phyloP scores from a whole-genome alignment of 2,329 filamentous ascomycete genomes.

The Phaeoacremonium minimum region DNA sequence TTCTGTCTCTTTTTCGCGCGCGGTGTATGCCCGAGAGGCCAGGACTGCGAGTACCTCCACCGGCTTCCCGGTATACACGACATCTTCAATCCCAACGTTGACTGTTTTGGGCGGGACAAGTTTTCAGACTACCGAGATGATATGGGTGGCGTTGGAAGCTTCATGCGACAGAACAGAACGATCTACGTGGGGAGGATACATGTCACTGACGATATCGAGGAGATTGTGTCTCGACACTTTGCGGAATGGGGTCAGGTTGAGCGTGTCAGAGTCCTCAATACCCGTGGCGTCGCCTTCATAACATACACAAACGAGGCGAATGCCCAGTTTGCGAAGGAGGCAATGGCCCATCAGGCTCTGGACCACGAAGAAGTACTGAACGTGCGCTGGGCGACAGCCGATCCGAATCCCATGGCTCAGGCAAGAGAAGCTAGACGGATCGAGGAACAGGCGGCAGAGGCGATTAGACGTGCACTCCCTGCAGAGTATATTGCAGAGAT shows the following conservation, averaged over 20 bases:
- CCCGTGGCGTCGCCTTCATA: conserved; percentile 87
- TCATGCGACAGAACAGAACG: conserved; percentile 90
- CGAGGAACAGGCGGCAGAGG: conserved; percentile 95
- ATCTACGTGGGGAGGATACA: conserved; percentile 92
- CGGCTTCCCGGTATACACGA: conserved; percentile 82
- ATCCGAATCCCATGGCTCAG: conserved; percentile 92
- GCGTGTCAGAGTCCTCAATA: conserved; percentile 80
- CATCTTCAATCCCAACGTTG: conserved; percentile 87
- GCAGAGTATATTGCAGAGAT: conserved; percentile 90
- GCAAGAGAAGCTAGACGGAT: conserved; percentile 84
- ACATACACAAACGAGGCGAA: conserved; percentile 91
- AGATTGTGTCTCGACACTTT: conserved; percentile 91
- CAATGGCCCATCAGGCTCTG: conserved; percentile 90
- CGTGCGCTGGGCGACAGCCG: conserved; percentile 93
- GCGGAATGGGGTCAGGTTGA: conserved; percentile 95
- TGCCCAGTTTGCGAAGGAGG: conserved; percentile 86
- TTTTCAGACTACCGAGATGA: conserved; percentile 91
- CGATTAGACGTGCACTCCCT: conserved; percentile 80
- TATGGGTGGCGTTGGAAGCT: conserved; percentile 94
- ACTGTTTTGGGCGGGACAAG: conserved; percentile 94
- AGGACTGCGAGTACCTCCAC: conserved; percentile 93
- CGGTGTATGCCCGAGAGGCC: conserved; percentile 72
- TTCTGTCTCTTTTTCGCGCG: conserved; percentile 80
- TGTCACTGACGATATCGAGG: conserved; percentile 94
- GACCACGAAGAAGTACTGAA: conserved; percentile 93